Percentiles rank a stretch among this genome's conserved stretches.
Conservation (phyloP, 164 flowering plant genomes). For the Dillenia suffruticosa region DNA sequence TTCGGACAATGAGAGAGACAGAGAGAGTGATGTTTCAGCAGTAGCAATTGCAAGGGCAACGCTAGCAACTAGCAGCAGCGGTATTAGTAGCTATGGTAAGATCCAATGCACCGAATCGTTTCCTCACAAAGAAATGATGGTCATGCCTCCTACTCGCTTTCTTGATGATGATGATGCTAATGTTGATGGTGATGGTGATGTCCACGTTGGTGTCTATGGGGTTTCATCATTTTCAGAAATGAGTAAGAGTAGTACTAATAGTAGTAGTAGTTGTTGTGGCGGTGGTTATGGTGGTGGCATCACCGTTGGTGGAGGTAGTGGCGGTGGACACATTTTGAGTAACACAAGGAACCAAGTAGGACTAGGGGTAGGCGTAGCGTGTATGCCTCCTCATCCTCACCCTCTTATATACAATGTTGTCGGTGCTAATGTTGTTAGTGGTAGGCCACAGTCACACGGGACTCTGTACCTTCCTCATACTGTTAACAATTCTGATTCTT, state of each 20-base stretch:
- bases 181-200: no score
- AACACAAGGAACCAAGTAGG: conserved; percentile 17
- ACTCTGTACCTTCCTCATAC: conserved; percentile 43
- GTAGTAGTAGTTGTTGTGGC: no score
- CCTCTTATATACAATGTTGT: conserved; percentile 23
- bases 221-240: no score
- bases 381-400: no score
- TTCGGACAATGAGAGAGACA: not conserved
- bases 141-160: conserved; percentile 15
- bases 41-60: not conserved
- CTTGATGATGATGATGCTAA: no score
- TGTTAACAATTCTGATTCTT: conserved; percentile 19
- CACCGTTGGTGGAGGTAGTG: not conserved
- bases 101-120: conserved; percentile 29
- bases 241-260: no score
- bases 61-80: not conserved
- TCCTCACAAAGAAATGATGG: conserved; percentile 21
- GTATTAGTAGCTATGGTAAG: conserved; percentile 38
- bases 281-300: not conserved
- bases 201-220: no score
- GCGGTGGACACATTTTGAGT: conserved; percentile 27
- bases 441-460: conserved; percentile 11
- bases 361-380: no score
- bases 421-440: conserved; percentile 9
- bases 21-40: not conserved